A percentile compares a stretch with the other conserved stretches of the same genome.
These are phyloP conservation scores for Geosmithia morbida DNA, from an alignment of 2,329 filamentous ascomycete genomes.

Conservation along the genomic window DNA sequence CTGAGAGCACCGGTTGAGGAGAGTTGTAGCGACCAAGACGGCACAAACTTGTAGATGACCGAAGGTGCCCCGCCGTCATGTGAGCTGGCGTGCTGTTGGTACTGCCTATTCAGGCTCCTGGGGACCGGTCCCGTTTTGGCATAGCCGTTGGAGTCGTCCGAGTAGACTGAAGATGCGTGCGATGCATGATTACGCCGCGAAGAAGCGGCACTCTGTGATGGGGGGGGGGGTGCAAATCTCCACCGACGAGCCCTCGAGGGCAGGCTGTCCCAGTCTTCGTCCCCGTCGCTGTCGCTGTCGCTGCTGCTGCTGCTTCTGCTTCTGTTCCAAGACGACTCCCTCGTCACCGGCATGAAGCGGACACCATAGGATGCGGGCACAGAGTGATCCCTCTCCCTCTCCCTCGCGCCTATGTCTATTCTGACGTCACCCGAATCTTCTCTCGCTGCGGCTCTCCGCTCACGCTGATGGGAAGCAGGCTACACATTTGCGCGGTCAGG, in stretches of 20 bases:
- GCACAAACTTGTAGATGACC: not conserved
- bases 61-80: not conserved
- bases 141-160: not conserved
- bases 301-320: not conserved
- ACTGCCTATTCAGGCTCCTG: not conserved
- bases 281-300: not conserved
- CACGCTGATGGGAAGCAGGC: too few relatives aligned
- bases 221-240: not conserved
- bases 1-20: not conserved
- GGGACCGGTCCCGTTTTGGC: not conserved
- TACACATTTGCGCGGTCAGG: too few relatives aligned
- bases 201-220: not conserved
- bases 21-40: not conserved
- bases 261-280: not conserved
- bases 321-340: not conserved
- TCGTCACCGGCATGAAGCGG: not conserved
- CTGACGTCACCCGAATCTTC: too few relatives aligned
- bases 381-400: not conserved
- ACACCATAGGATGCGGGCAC: not conserved
- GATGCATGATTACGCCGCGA: not conserved
- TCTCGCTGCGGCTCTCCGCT: too few relatives aligned
- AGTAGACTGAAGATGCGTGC: not conserved
- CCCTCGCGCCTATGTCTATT: too few relatives aligned
- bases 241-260: not conserved
- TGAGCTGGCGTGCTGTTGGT: not conserved